Conservation (phyloP, 306 rosid species). For the Cyamopsis tetragonoloba region DNA sequence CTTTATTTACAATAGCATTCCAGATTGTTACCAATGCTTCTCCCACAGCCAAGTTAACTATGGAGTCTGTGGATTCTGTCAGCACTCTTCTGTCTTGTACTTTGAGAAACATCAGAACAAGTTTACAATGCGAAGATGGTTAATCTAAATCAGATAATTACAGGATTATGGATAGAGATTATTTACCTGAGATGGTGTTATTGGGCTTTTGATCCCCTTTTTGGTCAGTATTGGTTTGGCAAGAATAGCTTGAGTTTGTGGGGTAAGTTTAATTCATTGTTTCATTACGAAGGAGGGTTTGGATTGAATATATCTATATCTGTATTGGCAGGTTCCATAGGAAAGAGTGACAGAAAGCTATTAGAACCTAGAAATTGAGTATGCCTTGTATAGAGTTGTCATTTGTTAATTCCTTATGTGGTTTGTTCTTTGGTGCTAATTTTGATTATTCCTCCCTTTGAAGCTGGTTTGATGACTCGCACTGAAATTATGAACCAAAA, state of each 20-base stretch:
- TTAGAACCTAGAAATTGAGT: conserved; percentile 29
- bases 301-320: conserved; percentile 24
- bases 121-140: conserved; percentile 89
- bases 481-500: background rate
- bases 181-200: conserved; percentile 25
- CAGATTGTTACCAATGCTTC: conserved; percentile 76
- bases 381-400: conserved; percentile 36
- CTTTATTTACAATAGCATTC: conserved; percentile 75
- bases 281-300: conserved; percentile 27
- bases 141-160: conserved; percentile 26
- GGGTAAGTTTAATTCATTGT: conserved; percentile 38
- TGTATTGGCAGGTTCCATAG: conserved; percentile 27
- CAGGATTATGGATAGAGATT: conserved; percentile 33
- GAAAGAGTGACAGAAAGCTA: conserved; percentile 19
- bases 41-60: conserved; percentile 73
- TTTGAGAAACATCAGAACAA: conserved; percentile 69
- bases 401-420: conserved; percentile 32
- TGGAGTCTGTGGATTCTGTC: conserved; percentile 83
- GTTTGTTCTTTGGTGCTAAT: background rate
- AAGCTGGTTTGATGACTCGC: background rate
- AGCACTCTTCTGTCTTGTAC: conserved; percentile 76
- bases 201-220: conserved; percentile 20
- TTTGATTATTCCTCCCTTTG: background rate
- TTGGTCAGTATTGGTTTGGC: conserved; percentile 27
- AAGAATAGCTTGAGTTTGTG: conserved; percentile 18